These are phyloP conservation scores for Remersonia thermophila DNA, from an alignment of 2,329 filamentous ascomycete genomes.

Conservation along the genomic window DNA sequence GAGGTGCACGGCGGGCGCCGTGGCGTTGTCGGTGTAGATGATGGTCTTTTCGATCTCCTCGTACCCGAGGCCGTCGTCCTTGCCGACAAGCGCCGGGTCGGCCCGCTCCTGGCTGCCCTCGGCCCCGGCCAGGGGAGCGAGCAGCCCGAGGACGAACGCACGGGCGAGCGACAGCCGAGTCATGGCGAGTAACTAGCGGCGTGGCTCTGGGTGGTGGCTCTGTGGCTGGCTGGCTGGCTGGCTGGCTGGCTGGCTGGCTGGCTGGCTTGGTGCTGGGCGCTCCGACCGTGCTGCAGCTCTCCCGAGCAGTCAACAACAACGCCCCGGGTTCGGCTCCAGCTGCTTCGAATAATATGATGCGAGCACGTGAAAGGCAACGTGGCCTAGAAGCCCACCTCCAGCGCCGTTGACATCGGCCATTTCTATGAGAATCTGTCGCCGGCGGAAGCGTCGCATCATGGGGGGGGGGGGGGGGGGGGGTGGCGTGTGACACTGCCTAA, in stretches of 20 bases:
- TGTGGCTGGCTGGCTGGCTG: no score
- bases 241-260: no score
- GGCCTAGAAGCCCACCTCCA: constrained; percentile 8
- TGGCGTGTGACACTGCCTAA: constrained; percentile 16
- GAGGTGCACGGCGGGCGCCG: not conserved
- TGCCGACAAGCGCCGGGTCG: constrained; percentile 5
- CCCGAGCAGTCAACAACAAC: no score
- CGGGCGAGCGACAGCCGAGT: constrained; percentile 8
- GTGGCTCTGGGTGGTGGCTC: not conserved
- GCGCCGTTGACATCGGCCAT: constrained; percentile 2
- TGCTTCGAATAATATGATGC: not conserved
- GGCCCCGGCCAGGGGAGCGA: constrained; percentile 4
- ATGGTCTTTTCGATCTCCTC: constrained; percentile 13
- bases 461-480: no score
- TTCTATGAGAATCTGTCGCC: constrained; percentile 2
- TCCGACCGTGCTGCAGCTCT: no score
- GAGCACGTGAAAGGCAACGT: constrained; percentile 14
- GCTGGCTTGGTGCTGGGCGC: no score
- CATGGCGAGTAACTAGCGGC: constrained; percentile 5
- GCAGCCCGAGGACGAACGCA: constrained; percentile 10
- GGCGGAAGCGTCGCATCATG: constrained; percentile 1
- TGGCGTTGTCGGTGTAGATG: constrained; percentile 15
- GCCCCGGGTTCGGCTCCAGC: not conserved
- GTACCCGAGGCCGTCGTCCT: constrained; percentile 13
- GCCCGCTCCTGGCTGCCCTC: constrained; percentile 2